Base-by-base conservation (phyloP, 495 filamentous ascomycete genomes). In the Durotheca rogersii region DNA sequence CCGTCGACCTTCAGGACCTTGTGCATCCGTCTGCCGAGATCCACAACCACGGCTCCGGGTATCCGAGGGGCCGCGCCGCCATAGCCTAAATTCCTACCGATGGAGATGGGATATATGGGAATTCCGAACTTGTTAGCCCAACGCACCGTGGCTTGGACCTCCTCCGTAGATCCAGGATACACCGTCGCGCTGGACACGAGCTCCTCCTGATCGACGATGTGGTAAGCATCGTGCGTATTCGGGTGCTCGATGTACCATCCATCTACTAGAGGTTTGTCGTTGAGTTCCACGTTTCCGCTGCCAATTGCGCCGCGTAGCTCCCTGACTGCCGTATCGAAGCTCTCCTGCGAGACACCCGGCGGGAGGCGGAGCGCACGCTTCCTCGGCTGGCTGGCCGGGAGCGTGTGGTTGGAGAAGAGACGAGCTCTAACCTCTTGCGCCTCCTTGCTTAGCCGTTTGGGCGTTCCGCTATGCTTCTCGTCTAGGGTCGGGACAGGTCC, bases 21-120 rank as follows among this genome's bases (percentile, higher is more conserved):
- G 54, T 78, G 76, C 80, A 83, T 83, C 31, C 72, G 65, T 31
- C 62, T 68, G 6, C 79, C 78, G 2, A 84, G 66, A 47, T 83
- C 77, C 0, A 85, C 34, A 3, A 74, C 74, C 0, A 83, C 72
- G 6, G 70, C 72, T 6, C 80, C 81, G 1, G 67, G 71, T 2
- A 83, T 71, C 12, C 78, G 64, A 1, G 80, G 77, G 0, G 78
- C 77, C 0, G 78, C 73, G 20, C 81, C 81, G 14, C 81, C 81
- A 59, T 84, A 82, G 5, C 78, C 78, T 11, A 74, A 52, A 40
- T 82, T 81, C 9, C 77, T 58, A 0, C 80, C 79, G 46, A 79
- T 75, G 5, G 73, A 78, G 40, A 76, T 73, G 2, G 80, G 75
- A 51, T 72, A 83, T 33, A 82, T 67, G 4, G 80, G 79, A 10